These are phyloP conservation scores for Hylodesmum podocarpum DNA, from an alignment of 306 rosid species.

Conservation along the genomic window DNA sequence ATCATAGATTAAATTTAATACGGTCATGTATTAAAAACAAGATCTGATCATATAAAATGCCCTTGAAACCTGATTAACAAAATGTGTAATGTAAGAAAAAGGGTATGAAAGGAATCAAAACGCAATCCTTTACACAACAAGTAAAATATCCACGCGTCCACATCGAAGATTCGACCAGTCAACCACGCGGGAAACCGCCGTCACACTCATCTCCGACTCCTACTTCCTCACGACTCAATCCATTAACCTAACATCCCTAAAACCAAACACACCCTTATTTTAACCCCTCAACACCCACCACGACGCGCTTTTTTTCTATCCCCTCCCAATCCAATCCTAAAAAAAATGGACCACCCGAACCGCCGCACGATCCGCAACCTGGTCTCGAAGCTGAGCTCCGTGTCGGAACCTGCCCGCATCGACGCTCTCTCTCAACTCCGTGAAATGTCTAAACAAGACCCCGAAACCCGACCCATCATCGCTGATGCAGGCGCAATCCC, in stretches of 20 bases:
- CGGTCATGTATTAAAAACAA: too few species aligned
- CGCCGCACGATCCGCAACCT: conserved; percentile 47
- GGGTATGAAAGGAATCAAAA: not conserved
- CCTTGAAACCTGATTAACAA: too few species aligned
- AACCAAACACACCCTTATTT: not conserved
- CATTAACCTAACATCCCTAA: not conserved
- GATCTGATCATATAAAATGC: too few species aligned
- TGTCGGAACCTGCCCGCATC: conserved; percentile 62
- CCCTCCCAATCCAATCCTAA: not conserved
- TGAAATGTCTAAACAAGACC: conserved; percentile 62
- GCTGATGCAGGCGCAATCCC: conserved; percentile 81
- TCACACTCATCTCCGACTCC: not conserved
- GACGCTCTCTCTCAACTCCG: conserved; percentile 71
- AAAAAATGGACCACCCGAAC: conserved; percentile 61
- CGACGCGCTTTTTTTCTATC: not conserved
- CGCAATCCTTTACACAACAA: not conserved
- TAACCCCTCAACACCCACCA: not conserved
- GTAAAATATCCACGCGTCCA: not conserved
- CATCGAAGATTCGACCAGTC: not conserved
- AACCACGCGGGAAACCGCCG: not conserved
- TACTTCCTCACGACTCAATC: not conserved
- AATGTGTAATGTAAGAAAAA: not conserved
- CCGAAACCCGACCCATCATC: conserved; percentile 67
- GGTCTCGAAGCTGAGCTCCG: conserved; percentile 75
- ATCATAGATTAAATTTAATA: too few species aligned